These are phyloP conservation scores for Cordyceps militaris DNA, from an alignment of 2,329 filamentous ascomycete species.

Conservation along the genomic window DNA sequence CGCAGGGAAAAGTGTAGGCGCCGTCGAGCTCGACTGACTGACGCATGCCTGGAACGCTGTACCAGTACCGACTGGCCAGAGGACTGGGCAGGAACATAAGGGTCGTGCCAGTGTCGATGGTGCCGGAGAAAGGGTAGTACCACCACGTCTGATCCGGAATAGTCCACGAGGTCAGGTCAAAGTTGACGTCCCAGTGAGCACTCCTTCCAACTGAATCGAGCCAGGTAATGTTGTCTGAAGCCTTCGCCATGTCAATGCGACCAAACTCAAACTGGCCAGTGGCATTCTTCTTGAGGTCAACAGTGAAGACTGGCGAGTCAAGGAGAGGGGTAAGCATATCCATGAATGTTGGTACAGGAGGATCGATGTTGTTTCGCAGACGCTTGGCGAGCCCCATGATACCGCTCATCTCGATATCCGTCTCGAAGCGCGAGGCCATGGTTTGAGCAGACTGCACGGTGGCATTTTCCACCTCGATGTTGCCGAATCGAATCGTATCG, in stretches of 20 bases:
- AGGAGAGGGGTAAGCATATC: conserved; percentile 36
- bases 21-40: conserved; percentile 37
- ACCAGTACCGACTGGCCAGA: conserved; percentile 55
- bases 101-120: conserved; percentile 63
- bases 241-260: conserved; percentile 34
- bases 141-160: conserved; percentile 44
- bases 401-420: conserved; percentile 37
- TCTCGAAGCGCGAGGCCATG: conserved; percentile 37
- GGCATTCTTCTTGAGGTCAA: conserved; percentile 41
- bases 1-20: conserved; percentile 53
- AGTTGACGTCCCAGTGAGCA: conserved; percentile 37
- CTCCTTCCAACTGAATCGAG: conserved; percentile 26
- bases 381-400: conserved; percentile 46
- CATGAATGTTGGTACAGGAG: conserved; percentile 37
- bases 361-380: conserved; percentile 36
- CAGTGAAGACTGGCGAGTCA: conserved; percentile 38
- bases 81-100: conserved; percentile 53
- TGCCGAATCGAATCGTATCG: conserved; percentile 42
- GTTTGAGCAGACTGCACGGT: conserved; percentile 42
- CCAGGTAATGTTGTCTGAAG: conserved; percentile 37
- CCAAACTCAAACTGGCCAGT: conserved; percentile 47
- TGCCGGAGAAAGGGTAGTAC: conserved; percentile 42
- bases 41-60: conserved; percentile 42
- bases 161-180: conserved; percentile 38
- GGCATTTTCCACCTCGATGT: conserved; percentile 35